phyloP scores from a whole-genome alignment of 2,329 filamentous ascomycete species.

The Xylariomycetidae sp. region DNA sequence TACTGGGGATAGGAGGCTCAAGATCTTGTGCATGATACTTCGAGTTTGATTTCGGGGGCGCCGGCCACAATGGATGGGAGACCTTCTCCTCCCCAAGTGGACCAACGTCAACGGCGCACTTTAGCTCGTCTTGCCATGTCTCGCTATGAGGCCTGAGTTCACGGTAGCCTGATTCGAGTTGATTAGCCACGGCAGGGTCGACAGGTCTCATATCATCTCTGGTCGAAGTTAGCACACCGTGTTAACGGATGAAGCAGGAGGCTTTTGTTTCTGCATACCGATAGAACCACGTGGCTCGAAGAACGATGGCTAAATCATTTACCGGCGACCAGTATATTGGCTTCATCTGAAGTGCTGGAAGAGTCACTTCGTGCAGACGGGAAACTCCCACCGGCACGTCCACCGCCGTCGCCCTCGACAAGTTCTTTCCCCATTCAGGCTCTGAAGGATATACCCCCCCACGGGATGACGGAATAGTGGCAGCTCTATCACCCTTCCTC shows the following conservation, averaged over 20 bases:
- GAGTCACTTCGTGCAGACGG: conserved; percentile 62
- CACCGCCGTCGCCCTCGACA: too few species aligned
- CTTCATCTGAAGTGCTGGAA: conserved; percentile 82
- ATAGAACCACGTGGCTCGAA: conserved; percentile 95
- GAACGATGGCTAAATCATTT: conserved; percentile 78
- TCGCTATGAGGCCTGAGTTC: conserved; percentile 85
- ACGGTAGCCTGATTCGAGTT: conserved; percentile 84
- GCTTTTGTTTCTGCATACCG: conserved; percentile 43
- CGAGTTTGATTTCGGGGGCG: conserved; percentile 36
- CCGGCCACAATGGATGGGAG: conserved; percentile 76
- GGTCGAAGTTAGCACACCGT: conserved; percentile 5
- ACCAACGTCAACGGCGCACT: conserved; percentile 85
- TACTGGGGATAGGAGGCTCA: conserved; percentile 43
- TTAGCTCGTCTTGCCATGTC: conserved; percentile 88
- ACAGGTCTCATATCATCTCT: conserved; percentile 87
- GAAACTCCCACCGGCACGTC: too few species aligned
- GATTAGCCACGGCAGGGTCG: conserved; percentile 80
- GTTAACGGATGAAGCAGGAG: background rate
- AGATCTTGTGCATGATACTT: conserved; percentile 27
- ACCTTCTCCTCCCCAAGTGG: conserved; percentile 89
- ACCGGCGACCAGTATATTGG: conserved; percentile 97
- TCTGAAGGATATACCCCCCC: conserved; percentile 10
- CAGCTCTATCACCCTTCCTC: conserved; percentile 10
- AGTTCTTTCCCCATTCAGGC: conserved; percentile 17
- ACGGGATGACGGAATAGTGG: conserved; percentile 5